Base-by-base conservation (phyloP, 2,329 filamentous ascomycete species). In the Penicillium fuscoglaucum region DNA sequence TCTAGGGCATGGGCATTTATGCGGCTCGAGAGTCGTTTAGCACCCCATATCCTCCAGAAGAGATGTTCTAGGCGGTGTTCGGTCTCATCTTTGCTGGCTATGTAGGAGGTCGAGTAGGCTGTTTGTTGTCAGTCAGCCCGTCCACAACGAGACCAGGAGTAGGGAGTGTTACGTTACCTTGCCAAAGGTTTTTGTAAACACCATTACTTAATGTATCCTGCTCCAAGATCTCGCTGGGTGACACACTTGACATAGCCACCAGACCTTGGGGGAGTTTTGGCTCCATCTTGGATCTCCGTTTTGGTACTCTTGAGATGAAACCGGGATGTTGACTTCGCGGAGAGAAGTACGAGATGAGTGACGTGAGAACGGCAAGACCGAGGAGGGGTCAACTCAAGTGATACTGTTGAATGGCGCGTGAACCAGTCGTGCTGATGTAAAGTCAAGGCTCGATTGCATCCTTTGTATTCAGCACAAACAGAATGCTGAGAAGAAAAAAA, bases 31-130 rank as follows among this genome's bases (percentile, higher is more conserved):
- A 80, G 71, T 8, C 64, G 66, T 7, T 72, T 66, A 53, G 72
- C 79, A 50, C 78, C 72, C 79, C 79, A 82, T 61, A 83, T 78
- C 53, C 81, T 72, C 81, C 81, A 83, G 65, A 83, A 83, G 31
- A 83, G 72, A 65, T 82, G 81, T 58, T 82, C 79, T n/a, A 82
- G 69, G 57, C 81, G 73, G 53, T 69, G 67, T 46, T 79, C 78
- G 6, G 70, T 68, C 41, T 73, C 68, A 58, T 77, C 74, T 41
- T 75, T 70, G 48, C 79, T 72, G 17, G 76, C 74, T 47, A 75
- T 70, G 49, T 76, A 76, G 53, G 79, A 81, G 52, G 75, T 74
- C 52, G 72, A 75, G 65, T 80, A 82, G 40, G 79, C 80, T 82
- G 43, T 52, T 43, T 17, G 24, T 35, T n/a, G 28, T 21, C 21